Evolutionary conservation across 2,329 filamentous ascomycete genomes (phyloP), one percentile per base, ranked within the genome.

Genomic region (Xylariaceae sp.): DNA sequence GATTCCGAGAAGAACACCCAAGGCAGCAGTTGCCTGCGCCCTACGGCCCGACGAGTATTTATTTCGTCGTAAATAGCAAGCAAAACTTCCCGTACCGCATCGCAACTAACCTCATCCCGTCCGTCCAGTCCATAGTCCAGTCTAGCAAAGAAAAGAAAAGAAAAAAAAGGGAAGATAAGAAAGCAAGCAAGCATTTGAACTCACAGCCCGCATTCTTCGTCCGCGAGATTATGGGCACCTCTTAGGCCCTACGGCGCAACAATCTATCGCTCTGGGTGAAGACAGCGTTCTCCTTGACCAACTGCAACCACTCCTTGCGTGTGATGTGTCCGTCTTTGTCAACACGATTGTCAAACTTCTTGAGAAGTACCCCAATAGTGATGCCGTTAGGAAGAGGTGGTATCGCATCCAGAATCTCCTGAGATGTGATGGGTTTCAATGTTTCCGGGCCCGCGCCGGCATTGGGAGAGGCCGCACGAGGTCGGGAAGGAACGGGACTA

Each of bases 221-320:
- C 4, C 5, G 4, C 23, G 23, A 30, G n/a, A 1, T 30, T 5
- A 15, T 3, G 23, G 13, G 3, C 18, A 23, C 5, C 30, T 15
- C 44, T 62, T 51, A 77, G 51, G 72, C 69, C 63, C 76, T 77
- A 15, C 76, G 76, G 37, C 76, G 73, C 55, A 82, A 67, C 13
- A 83, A 73, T 72, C 85, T 87, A 59, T 86, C 82, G 0, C 82
- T 78, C 0, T 76, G 64, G 1, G 78, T 80, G 69, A 81, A 85
- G 11, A 76, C 74, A 1, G 81, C 79, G 44, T 82, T 76, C 41
- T 78, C 76, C 70, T 81, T 84, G 10, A 88, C 83, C 59, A 87
- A 69, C 57, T 77, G 75, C 61, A 88, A 81, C 79, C 84, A 88
- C 30, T 83, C 79, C 39, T 74, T 73, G 64, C 79, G 80, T 3